Evolutionary conservation across 2,329 filamentous ascomycete genomes (phyloP), one percentile per base, ranked within the genome.

Genomic region (Penicillium thymicola): DNA sequence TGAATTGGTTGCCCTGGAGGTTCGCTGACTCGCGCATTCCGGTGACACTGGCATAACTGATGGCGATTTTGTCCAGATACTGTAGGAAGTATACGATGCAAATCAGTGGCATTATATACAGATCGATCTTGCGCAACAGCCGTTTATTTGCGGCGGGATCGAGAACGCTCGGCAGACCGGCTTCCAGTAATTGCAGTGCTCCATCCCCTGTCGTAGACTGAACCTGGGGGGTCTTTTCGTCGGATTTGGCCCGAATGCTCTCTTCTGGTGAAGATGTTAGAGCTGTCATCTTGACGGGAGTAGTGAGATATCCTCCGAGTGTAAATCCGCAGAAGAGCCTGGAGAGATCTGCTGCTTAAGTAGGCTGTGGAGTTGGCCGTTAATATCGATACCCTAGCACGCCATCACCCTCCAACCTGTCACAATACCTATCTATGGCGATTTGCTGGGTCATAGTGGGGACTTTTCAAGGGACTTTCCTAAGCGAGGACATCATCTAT

Each of bases 1-100:
- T 78, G 60, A 78, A 80, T 49, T 75, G 68, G 36, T 73, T 76
- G 4, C 73, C 78, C 5, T 67, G 64, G 0, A 80, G 69, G 4
- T 75, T 66, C 0, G 69, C 65, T 1, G 73, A 71, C 45, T 61
- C 51, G 5, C 62, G 61, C 21, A 72, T 43, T 1, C 68, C 69
- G 3, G 66, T 71, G 18, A 72, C 61, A 25, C 65, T 65, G 34
- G 65, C 66, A 30, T 70, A 70, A 27, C 59, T 61, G 43, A 69
- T 54, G 13, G 63, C 59, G 32, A 60, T 60, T 27, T 67, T 67
- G 40, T 70, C 69, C 18, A 70, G 59, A 21, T 70, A 72, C 30
- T 69, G 66, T 7, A 71, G 54, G 40, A 70, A 65, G 47, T 70
- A 71, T 32, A 70, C 67, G 27, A 69, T 56, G 59, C 67, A 72